These are phyloP conservation scores for Persicaria tinctoria DNA, from an alignment of 148 eudicot species.

Conservation along the genomic window DNA sequence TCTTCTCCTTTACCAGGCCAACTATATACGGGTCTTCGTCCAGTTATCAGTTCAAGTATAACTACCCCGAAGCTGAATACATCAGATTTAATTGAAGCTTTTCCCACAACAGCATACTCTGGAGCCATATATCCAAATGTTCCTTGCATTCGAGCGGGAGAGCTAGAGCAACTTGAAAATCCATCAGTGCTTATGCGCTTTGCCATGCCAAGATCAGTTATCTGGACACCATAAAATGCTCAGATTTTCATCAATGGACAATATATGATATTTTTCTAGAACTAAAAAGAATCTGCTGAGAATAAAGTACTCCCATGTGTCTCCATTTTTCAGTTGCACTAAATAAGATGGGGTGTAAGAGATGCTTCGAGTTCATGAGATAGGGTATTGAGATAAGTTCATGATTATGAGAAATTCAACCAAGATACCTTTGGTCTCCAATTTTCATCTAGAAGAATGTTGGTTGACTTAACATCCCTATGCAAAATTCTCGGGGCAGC, in stretches of 20 bases:
- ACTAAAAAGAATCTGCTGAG: neutral
- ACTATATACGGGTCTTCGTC: conserved; percentile 68
- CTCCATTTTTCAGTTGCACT: neutral
- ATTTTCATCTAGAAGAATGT: conserved; percentile 76
- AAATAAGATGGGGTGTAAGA: too few relatives aligned
- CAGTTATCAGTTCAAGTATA: conserved; percentile 83
- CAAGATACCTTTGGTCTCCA: conserved; percentile 72
- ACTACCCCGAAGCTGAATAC: conserved; percentile 99
- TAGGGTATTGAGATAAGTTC: neutral
- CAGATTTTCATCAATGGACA: neutral
- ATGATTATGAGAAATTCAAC: neutral
- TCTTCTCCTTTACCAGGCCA: conserved; percentile 54
- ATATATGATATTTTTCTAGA: neutral
- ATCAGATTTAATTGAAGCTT: conserved; percentile 83
- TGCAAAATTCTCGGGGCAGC: conserved; percentile 95
- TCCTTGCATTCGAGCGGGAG: conserved; percentile 93
- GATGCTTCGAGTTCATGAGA: neutral
- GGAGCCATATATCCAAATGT: conserved; percentile 99
- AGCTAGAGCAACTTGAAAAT: conserved; percentile 60
- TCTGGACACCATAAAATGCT: conserved; percentile 27
- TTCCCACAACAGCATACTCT: conserved; percentile 83
- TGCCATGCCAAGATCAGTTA: conserved; percentile 97
- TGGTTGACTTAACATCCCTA: conserved; percentile 93
- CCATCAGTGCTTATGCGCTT: conserved; percentile 65
- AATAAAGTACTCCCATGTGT: neutral